These are phyloP conservation scores for Juglanconis sp. DNA, from an alignment of 2,329 filamentous ascomycete species.

Conservation along the genomic window DNA sequence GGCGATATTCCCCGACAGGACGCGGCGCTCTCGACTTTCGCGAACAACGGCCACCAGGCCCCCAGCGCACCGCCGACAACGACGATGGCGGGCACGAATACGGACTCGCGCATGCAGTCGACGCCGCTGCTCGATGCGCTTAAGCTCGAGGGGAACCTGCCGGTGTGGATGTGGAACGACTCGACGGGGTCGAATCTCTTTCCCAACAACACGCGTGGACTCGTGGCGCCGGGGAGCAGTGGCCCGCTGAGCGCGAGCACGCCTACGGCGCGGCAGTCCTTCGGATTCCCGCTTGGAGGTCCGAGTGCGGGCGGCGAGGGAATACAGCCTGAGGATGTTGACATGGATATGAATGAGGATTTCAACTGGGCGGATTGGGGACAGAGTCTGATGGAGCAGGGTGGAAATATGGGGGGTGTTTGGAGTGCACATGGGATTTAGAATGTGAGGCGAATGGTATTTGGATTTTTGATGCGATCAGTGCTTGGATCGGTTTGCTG, in stretches of 20 bases:
- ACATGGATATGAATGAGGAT: slow-evolving; percentile 35
- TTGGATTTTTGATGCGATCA: neutral
- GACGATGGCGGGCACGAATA: neutral
- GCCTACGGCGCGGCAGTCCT: slow-evolving; percentile 1
- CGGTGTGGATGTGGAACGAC: slow-evolving; percentile 53
- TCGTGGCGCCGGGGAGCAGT: neutral
- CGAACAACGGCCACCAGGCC: neutral
- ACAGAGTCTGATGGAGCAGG: slow-evolving; percentile 30
- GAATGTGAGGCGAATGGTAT: neutral
- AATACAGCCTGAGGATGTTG: slow-evolving; percentile 25
- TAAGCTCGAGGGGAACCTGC: slow-evolving; percentile 44
- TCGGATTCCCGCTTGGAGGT: slow-evolving; percentile 17
- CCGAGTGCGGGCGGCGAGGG: neutral
- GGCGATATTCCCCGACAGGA: slow-evolving; percentile 22
- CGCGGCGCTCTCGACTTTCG: slow-evolving; percentile 12
- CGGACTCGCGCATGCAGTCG: slow-evolving; percentile 8
- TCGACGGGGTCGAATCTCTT: slow-evolving; percentile 20
- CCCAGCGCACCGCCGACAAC: neutral
- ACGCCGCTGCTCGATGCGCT: slow-evolving; percentile 34
- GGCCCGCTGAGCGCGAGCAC: slow-evolving; percentile 2
- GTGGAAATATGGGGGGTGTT: slow-evolving; percentile 24
- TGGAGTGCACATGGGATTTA: slow-evolving; percentile 21
- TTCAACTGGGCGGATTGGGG: slow-evolving; percentile 38
- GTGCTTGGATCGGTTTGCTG: no score
- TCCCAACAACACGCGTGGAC: neutral